These are phyloP conservation scores for Neoascochyta sp. DNA, from an alignment of 2,329 filamentous ascomycete species.

Conservation along the genomic window DNA sequence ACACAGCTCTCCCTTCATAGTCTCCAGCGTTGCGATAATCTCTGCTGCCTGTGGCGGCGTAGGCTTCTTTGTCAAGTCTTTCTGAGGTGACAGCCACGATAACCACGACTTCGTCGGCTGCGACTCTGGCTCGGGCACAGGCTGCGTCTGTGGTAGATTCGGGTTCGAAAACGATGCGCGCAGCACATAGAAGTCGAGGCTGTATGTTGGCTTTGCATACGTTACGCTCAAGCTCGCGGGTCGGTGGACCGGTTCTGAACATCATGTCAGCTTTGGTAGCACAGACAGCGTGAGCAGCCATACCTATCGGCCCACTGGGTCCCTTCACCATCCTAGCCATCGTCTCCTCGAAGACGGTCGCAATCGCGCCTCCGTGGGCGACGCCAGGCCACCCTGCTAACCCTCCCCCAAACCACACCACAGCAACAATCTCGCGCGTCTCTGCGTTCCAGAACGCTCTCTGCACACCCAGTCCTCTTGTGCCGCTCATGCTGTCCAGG, in stretches of 20 bases:
- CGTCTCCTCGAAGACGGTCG: conserved; percentile 66
- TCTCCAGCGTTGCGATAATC: conserved; percentile 55
- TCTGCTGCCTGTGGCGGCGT: conserved; percentile 36
- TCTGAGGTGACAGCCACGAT: conserved; percentile 30
- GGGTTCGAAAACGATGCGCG: conserved; percentile 43
- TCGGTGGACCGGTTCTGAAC: conserved; percentile 22
- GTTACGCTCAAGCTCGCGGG: conserved; percentile 48
- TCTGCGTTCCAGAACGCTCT: conserved; percentile 60
- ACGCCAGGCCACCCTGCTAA: conserved; percentile 67
- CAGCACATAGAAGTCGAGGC: conserved; percentile 62
- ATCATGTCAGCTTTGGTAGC: not conserved
- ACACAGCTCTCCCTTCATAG: conserved; percentile 52
- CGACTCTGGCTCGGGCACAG: conserved; percentile 20
- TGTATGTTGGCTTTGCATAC: conserved; percentile 60
- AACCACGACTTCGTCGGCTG: conserved; percentile 28
- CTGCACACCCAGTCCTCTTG: conserved; percentile 49
- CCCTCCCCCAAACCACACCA: conserved; percentile 66
- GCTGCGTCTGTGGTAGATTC: conserved; percentile 20
- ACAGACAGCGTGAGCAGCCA: no score
- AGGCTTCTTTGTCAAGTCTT: conserved; percentile 46
- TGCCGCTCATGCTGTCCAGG: conserved; percentile 35
- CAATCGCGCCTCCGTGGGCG: conserved; percentile 67
- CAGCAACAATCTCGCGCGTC: conserved; percentile 56
- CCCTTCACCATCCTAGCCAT: conserved; percentile 62
- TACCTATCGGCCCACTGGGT: conserved; percentile 38